phyloP scores from a whole-genome alignment of 148 eudicot genomes.

The Chenopodium suecicum region DNA sequence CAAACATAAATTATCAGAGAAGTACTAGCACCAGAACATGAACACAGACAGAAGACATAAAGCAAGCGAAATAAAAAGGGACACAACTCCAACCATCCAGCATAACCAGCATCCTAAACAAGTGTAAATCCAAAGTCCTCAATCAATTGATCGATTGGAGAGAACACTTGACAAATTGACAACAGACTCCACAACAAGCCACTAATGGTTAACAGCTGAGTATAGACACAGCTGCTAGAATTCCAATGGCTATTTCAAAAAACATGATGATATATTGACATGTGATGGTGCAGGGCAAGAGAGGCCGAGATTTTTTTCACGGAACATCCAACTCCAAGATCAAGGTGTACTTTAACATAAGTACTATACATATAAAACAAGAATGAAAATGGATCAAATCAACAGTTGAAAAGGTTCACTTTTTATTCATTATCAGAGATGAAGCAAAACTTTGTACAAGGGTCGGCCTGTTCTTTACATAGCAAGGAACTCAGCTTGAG shows the following conservation, averaged over 20 bases:
- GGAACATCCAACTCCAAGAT: not conserved
- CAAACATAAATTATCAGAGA: not conserved
- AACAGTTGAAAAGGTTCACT: not conserved
- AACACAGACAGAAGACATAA: not conserved
- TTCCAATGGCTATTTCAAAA: not conserved
- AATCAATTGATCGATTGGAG: not conserved
- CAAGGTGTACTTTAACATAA: not conserved
- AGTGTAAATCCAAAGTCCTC: not conserved
- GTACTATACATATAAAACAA: not conserved
- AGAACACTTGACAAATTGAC: not conserved
- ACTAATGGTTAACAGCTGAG: too few relatives aligned
- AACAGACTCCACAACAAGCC: too few relatives aligned
- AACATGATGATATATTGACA: not conserved
- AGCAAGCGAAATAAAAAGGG: not conserved
- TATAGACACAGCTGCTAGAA: not conserved
- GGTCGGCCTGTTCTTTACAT: not conserved
- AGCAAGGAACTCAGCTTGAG: not conserved
- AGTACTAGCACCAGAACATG: not conserved
- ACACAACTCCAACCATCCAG: not conserved
- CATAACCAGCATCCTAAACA: not conserved
- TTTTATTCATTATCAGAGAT: not conserved
- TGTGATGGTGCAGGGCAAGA: not conserved
- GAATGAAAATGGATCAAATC: not conserved
- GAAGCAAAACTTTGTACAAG: slow-evolving; percentile 13
- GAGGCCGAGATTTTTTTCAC: not conserved